Percentiles rank a stretch among this genome's conserved stretches.
These are phyloP conservation scores for Jamesozyma piceae DNA, from an alignment of 805 yeast species.

Conservation along the genomic window DNA sequence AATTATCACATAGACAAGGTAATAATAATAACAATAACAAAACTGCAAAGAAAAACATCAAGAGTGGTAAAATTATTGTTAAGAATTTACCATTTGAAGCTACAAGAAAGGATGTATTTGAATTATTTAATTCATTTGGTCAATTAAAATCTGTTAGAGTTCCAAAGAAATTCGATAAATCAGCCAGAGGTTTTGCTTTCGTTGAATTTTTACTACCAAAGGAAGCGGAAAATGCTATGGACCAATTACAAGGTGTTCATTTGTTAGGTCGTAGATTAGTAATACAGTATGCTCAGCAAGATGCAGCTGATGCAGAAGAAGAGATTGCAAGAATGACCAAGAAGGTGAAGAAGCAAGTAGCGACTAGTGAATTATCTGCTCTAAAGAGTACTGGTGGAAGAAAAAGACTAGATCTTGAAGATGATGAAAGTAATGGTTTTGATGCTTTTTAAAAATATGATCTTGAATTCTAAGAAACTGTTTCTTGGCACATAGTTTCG, in stretches of 20 bases:
- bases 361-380: slow-evolving; percentile 65
- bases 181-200: slow-evolving; percentile 96
- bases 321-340: slow-evolving; percentile 86
- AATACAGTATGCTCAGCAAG: slow-evolving; percentile 83
- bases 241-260: slow-evolving; percentile 90
- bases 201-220: slow-evolving; percentile 80
- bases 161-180: slow-evolving; percentile 89
- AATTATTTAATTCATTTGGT: slow-evolving; percentile 89
- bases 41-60: slow-evolving; percentile 28
- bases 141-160: slow-evolving; percentile 89
- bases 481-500: too few species aligned
- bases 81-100: slow-evolving; percentile 97
- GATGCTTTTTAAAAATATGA: slow-evolving; percentile 12
- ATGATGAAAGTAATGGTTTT: slow-evolving; percentile 25
- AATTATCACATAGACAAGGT: slow-evolving; percentile 73
- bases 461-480: neutral
- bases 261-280: slow-evolving; percentile 90
- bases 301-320: slow-evolving; percentile 74
- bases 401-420: slow-evolving; percentile 53
- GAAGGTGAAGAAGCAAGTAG: slow-evolving; percentile 74
- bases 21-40: slow-evolving; percentile 22
- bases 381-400: slow-evolving; percentile 64
- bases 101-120: slow-evolving; percentile 83
- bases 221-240: slow-evolving; percentile 93
- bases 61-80: slow-evolving; percentile 72